Percentiles rank a stretch among this genome's conserved stretches.
Conservation (phyloP, 2,329 filamentous ascomycete genomes). For the Claviceps spartinae region DNA sequence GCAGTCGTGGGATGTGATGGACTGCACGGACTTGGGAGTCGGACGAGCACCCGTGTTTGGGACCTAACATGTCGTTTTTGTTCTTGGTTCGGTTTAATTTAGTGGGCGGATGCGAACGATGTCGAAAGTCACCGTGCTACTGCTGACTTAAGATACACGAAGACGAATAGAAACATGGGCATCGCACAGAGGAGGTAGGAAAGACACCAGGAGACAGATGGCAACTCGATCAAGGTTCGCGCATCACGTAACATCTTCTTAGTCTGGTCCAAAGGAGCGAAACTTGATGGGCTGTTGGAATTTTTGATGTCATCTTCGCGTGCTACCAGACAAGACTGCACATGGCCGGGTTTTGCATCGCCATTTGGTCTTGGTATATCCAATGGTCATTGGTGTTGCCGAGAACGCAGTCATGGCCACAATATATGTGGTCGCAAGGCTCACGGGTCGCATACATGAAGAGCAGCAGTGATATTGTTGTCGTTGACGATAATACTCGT, state of each 20-base stretch:
- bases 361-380: neutral
- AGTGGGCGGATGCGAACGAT: neutral
- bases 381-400: neutral
- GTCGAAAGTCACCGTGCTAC: neutral
- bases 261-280: neutral
- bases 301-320: neutral
- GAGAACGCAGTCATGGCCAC: constrained; percentile 9
- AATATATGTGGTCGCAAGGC: constrained; percentile 14
- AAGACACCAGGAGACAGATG: neutral
- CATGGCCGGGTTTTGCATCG: neutral
- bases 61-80: constrained; percentile 8
- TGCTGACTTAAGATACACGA: neutral
- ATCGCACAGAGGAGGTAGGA: neutral
- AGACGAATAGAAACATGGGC: neutral
- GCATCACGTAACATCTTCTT: neutral
- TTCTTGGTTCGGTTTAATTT: neutral
- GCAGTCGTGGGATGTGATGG: constrained; percentile 32
- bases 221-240: neutral
- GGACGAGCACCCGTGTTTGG: constrained; percentile 30
- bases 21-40: constrained; percentile 34
- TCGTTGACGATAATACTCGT: neutral
- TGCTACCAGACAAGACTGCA: neutral
- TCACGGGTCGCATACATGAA: too few relatives aligned
- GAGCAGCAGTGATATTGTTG: neutral
- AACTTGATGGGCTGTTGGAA: neutral